Evolutionary conservation across 805 yeast genomes (phyloP).

Genomic region (Metschnikowia proteae): DNA sequence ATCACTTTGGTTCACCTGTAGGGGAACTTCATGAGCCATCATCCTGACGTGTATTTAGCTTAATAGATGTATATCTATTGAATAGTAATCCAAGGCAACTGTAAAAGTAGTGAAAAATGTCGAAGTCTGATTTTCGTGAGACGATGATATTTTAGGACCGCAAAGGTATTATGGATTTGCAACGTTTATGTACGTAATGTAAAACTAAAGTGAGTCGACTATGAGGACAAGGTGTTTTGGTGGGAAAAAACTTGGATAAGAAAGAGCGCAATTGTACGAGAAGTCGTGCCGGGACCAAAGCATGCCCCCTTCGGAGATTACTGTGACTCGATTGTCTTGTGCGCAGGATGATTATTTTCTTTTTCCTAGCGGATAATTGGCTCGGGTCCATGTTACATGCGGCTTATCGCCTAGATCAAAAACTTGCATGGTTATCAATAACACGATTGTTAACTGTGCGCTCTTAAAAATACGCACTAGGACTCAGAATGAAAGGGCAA

Average conservation of each 20-base stretch:
- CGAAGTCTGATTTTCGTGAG: not conserved
- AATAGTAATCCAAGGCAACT: not conserved
- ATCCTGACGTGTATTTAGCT: conserved; percentile 8
- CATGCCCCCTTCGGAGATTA: not conserved
- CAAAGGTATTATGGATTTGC: not conserved
- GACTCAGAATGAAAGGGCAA: not conserved
- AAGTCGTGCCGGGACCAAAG: not conserved
- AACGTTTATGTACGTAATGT: not conserved
- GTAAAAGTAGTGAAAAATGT: not conserved
- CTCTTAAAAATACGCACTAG: not conserved
- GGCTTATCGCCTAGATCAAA: not conserved
- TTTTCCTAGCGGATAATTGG: not conserved
- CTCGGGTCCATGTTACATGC: not conserved
- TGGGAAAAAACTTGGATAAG: conserved; percentile 2
- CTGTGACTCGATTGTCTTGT: not conserved
- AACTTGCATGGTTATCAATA: not conserved
- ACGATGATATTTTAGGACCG: not conserved
- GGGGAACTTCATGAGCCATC: conserved; percentile 32
- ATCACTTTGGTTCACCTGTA: conserved; percentile 21
- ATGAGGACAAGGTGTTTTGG: not conserved
- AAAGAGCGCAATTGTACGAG: conserved; percentile 4
- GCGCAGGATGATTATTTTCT: not conserved
- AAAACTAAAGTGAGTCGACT: not conserved
- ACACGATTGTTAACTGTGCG: not conserved
- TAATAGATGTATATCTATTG: not conserved